These are phyloP conservation scores for Psilocybe azurescens DNA, from an alignment of 768 basidiomycete genomes.

Conservation along the genomic window DNA sequence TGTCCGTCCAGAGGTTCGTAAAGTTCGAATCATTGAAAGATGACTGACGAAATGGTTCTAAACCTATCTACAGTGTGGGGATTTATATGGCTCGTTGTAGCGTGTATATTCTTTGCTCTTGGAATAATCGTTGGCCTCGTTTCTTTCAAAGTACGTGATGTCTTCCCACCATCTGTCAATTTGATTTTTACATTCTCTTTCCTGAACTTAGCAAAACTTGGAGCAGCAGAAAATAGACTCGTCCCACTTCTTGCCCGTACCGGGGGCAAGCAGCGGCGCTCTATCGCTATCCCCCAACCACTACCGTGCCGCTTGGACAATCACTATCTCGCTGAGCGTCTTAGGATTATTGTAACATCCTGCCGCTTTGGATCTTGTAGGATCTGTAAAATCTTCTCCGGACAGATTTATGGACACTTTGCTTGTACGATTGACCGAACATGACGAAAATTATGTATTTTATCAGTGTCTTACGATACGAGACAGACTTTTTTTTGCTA, in stretches of 20 bases:
- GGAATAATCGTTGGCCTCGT: conserved; percentile 81
- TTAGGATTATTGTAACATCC: conserved; percentile 3
- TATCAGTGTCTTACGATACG: neutral
- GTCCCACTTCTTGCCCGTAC: conserved; percentile 3
- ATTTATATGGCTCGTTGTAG: conserved; percentile 82
- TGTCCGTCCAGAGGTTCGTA: conserved; percentile 76
- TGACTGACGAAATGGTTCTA: neutral
- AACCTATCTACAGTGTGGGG: conserved; percentile 71
- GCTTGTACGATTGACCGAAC: neutral
- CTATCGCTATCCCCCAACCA: neutral
- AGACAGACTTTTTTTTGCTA: neutral
- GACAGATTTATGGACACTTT: neutral
- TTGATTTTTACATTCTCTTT: neutral
- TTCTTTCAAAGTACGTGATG: conserved; percentile 71
- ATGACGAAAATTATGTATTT: neutral
- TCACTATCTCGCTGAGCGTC: conserved; percentile 1
- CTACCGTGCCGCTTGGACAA: conserved; percentile 1
- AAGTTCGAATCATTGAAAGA: neutral
- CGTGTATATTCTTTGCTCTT: conserved; percentile 73
- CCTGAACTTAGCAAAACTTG: conserved; percentile 54
- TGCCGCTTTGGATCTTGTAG: neutral
- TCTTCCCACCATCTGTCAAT: neutral
- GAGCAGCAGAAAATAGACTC: conserved; percentile 59
- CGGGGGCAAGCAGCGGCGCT: conserved; percentile 8
- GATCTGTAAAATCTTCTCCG: neutral